A percentile compares a stretch with the other conserved stretches of the same genome.
These are phyloP conservation scores for Omphalotus guepiniiformis DNA, from an alignment of 768 basidiomycete genomes.

Conservation along the genomic window DNA sequence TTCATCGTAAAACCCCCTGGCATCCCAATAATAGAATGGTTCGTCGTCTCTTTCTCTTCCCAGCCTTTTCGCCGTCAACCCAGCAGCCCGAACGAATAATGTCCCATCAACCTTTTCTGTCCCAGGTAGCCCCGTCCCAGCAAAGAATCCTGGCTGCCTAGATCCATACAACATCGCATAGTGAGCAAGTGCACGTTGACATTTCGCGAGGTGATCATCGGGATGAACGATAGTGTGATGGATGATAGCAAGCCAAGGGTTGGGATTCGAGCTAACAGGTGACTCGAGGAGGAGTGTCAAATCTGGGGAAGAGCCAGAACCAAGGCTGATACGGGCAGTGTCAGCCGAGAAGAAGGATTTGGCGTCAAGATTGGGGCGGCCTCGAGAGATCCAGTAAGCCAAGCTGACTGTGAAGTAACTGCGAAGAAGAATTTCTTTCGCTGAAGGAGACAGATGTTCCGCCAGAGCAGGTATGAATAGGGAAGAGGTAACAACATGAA, in stretches of 20 bases:
- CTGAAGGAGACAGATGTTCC: conserved; percentile 19
- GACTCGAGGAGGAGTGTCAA: conserved; percentile 10
- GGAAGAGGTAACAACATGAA: conserved; percentile 43
- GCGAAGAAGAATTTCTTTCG: conserved; percentile 35
- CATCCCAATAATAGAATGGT: too few relatives aligned
- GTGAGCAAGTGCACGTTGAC: conserved; percentile 40
- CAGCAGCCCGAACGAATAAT: conserved; percentile 1
- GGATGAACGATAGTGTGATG: conserved; percentile 33
- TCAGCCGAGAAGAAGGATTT: conserved; percentile 23
- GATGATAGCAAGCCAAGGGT: conserved; percentile 36
- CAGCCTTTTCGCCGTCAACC: neutral
- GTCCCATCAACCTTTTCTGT: conserved; percentile 1
- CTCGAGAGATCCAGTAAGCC: conserved; percentile 27
- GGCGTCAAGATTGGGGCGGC: conserved; percentile 28
- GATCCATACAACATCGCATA: conserved; percentile 20
- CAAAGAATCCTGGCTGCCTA: neutral
- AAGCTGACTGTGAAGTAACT: conserved; percentile 10
- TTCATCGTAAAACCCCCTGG: too few relatives aligned
- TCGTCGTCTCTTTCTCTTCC: too few relatives aligned
- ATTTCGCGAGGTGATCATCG: conserved; percentile 23
- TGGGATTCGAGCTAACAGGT: conserved; percentile 24
- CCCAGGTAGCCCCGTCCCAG: conserved; percentile 5
- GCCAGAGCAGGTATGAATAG: conserved; percentile 38
- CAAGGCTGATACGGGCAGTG: conserved; percentile 10
- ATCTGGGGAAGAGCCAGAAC: conserved; percentile 10